A percentile compares a stretch with the other conserved stretches of the same genome.
Evolutionary conservation across 495 filamentous ascomycete genomes (phyloP).

Genomic region (Coniosporium apollinis): DNA sequence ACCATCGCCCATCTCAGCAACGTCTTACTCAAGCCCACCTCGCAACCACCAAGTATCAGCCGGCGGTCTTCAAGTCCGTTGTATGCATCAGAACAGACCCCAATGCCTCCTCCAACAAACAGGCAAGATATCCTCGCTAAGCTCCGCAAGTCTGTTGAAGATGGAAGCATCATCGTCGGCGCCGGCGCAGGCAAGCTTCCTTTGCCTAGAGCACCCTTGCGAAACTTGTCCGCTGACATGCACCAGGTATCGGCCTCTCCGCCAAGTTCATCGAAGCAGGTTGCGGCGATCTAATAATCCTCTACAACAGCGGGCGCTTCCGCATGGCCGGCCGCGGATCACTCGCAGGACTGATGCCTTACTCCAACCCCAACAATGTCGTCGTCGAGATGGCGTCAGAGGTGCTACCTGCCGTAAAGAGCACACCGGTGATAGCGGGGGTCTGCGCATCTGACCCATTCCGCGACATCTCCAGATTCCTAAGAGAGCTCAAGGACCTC

Average conservation of each 20-base stretch:
- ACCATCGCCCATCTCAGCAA: too few relatives aligned
- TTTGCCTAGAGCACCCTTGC: too few relatives aligned
- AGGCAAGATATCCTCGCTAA: conserved; percentile 37
- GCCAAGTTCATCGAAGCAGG: conserved; percentile 53
- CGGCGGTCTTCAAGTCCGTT: too few relatives aligned
- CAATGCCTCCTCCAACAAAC: conserved; percentile 23
- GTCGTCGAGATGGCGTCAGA: conserved; percentile 43
- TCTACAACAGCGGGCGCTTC: conserved; percentile 59
- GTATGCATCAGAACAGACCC: too few relatives aligned
- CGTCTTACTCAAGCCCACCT: too few relatives aligned
- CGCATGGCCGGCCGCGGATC: conserved; percentile 58
- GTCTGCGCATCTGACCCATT: conserved; percentile 54
- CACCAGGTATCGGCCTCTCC: conserved; percentile 46
- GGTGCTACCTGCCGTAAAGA: conserved; percentile 39
- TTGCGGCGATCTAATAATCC: conserved; percentile 49
- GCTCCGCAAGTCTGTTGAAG: conserved; percentile 34
- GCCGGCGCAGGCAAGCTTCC: conserved; percentile 42
- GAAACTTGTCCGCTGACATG: too few relatives aligned
- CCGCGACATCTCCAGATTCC: conserved; percentile 38
- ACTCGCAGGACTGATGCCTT: conserved; percentile 55
- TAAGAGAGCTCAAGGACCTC: conserved; percentile 36
- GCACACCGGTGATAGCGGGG: conserved; percentile 47
- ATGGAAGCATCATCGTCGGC: conserved; percentile 42
- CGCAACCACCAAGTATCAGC: too few relatives aligned
- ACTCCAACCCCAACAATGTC: conserved; percentile 53